Conservation (phyloP, 495 filamentous ascomycete genomes). For the Aspergillus asperescens region DNA sequence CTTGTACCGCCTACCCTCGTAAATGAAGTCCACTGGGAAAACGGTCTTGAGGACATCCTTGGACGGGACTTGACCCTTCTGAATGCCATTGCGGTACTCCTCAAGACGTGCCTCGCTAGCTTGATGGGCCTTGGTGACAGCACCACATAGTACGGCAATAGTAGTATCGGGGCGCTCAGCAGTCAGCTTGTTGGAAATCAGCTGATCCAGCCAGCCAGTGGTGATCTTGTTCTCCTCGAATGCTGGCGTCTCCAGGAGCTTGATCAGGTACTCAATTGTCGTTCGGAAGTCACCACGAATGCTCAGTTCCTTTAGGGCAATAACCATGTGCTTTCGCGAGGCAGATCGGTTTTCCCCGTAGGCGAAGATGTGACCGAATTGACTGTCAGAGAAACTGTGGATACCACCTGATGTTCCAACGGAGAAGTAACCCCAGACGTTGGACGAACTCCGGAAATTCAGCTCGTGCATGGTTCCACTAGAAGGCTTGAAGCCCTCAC, state of each 20-base stretch:
- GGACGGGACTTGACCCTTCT: conserved; percentile 93
- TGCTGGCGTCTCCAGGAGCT: conserved; percentile 94
- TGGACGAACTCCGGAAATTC: conserved; percentile 97
- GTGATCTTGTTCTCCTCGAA: conserved; percentile 99
- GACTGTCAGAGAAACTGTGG: conserved; percentile 97
- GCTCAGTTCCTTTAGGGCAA: conserved; percentile 95
- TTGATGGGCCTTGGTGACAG: conserved; percentile 89
- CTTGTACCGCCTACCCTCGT: conserved; percentile 92
- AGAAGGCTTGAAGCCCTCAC: conserved; percentile 99
- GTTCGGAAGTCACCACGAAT: conserved; percentile 99
- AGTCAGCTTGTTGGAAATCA: conserved; percentile 96
- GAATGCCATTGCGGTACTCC: conserved; percentile 83
- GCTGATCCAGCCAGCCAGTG: conserved; percentile 96
- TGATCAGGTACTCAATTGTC: conserved; percentile 98
- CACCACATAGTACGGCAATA: conserved; percentile 87
- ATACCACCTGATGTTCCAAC: conserved; percentile 95
- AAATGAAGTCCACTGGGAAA: conserved; percentile 98
- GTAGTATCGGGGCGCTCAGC: conserved; percentile 91
- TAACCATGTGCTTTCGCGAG: conserved; percentile 98
- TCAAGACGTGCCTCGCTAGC: conserved; percentile 81
- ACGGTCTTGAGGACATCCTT: conserved; percentile 98
- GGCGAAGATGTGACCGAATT: conserved; percentile 99
- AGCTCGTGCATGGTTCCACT: conserved; percentile 98
- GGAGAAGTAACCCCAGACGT: conserved; percentile 99
- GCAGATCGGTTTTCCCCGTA: conserved; percentile 95